Conservation (phyloP, 1,284 basidiomycete species). For the Neolentinus lepideus region DNA sequence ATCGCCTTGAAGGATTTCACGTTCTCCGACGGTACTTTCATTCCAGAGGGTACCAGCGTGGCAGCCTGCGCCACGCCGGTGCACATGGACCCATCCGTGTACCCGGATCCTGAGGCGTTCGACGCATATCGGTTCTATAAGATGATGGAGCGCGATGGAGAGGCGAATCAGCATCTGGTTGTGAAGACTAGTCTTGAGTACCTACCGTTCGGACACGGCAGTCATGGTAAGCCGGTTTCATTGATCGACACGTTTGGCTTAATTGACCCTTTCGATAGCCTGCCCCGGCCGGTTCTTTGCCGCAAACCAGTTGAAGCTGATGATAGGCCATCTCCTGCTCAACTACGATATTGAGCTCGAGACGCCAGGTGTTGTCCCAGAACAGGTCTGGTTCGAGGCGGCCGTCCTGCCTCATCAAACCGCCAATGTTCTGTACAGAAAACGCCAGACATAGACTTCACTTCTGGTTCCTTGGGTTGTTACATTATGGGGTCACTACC, state of each 20-base stretch:
- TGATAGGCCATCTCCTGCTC: slow-evolving; percentile 34
- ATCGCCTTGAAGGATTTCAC: slow-evolving; percentile 12
- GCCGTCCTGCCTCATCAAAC: neutral
- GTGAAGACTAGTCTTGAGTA: neutral
- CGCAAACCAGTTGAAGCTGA: slow-evolving; percentile 34
- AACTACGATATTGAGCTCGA: slow-evolving; percentile 39
- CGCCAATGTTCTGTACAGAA: neutral
- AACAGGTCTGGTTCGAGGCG: neutral
- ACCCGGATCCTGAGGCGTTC: slow-evolving; percentile 8
- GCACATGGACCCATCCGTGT: slow-evolving; percentile 5
- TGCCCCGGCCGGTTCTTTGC: slow-evolving; percentile 42
- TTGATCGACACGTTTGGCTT: neutral
- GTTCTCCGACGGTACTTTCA: slow-evolving; percentile 15
- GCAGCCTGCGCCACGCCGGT: slow-evolving; percentile 4
- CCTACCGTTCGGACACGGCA: neutral
- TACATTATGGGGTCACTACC: too few relatives aligned
- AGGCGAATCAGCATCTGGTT: slow-evolving; percentile 1
- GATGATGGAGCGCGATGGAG: neutral
- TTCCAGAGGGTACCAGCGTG: slow-evolving; percentile 13
- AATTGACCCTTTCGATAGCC: slow-evolving; percentile 9
- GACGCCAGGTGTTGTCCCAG: neutral
- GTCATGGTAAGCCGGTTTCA: neutral
- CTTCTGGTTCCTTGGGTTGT: too few relatives aligned
- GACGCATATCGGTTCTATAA: slow-evolving; percentile 8
- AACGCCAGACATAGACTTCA: neutral